A percentile compares a stretch with the other conserved stretches of the same genome.
phyloP scores from a whole-genome alignment of 73 alveolate species.

The Tetrahymena borealis region DNA sequence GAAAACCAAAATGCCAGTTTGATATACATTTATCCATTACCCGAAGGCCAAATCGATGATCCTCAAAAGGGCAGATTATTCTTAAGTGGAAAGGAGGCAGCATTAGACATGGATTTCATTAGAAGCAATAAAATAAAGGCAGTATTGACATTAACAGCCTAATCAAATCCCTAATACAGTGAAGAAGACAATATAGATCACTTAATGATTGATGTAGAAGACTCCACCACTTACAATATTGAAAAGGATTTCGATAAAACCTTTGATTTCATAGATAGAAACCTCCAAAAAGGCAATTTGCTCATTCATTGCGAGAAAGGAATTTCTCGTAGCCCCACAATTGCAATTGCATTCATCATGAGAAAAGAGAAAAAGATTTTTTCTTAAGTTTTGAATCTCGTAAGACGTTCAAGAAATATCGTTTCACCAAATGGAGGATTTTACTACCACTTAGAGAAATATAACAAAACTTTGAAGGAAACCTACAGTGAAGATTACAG shows the following conservation, averaged over 20 bases:
- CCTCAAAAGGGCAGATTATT: not conserved
- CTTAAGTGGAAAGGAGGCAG: not conserved
- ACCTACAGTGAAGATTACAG: slow-evolving; percentile 7
- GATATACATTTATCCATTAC: not conserved
- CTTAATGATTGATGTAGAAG: not conserved
- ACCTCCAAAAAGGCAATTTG: not conserved
- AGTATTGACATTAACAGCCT: not conserved
- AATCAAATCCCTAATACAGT: not conserved
- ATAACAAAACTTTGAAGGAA: slow-evolving; percentile 15
- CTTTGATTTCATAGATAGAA: not conserved
- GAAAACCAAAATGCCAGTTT: not conserved
- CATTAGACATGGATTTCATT: not conserved
- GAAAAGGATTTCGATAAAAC: not conserved
- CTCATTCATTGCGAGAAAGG: slow-evolving; percentile 45
- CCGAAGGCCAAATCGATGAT: not conserved
- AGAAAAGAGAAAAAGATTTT: slow-evolving; percentile 29
- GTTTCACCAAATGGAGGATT: slow-evolving; percentile 47
- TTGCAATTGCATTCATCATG: slow-evolving; percentile 48
- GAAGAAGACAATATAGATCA: not conserved
- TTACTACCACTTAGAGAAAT: slow-evolving; percentile 37
- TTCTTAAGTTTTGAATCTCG: slow-evolving; percentile 11
- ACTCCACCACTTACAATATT: not conserved
- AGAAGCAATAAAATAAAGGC: not conserved
- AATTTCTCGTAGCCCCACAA: slow-evolving; percentile 45
- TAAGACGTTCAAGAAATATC: slow-evolving; percentile 19